Evolutionary conservation across 768 basidiomycete species (phyloP).

Genomic region (Tulasnella sp.): DNA sequence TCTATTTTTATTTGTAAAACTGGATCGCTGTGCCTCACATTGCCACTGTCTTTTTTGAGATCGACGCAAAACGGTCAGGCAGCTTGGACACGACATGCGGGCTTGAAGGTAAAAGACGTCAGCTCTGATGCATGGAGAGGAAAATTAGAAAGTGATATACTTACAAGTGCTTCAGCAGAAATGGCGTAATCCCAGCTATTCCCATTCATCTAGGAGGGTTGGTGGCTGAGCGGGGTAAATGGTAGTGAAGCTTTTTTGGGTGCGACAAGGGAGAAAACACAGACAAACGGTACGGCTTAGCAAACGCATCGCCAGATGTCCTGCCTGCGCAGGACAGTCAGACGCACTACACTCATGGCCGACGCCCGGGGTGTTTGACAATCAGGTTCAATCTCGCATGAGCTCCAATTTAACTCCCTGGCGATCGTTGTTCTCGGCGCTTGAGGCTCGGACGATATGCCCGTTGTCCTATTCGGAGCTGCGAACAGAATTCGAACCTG

Average conservation of each 20-base stretch:
- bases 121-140: background rate
- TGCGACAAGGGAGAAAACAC: background rate
- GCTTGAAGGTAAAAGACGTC: constrained; percentile 16
- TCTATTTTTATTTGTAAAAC: constrained; percentile 22
- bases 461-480: background rate
- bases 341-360: too few relatives aligned
- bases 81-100: constrained; percentile 40
- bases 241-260: constrained; percentile 1
- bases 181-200: constrained; percentile 65
- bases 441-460: background rate
- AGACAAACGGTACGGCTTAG: background rate
- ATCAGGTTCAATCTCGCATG: background rate
- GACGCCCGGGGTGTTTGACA: background rate
- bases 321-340: too few relatives aligned
- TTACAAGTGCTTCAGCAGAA: constrained; percentile 64
- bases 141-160: constrained; percentile 28
- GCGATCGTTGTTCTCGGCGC: background rate
- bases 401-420: background rate
- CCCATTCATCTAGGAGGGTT: constrained; percentile 49
- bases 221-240: background rate
- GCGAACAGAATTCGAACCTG: background rate
- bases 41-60: constrained; percentile 66
- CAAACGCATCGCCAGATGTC: background rate
- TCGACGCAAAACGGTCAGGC: constrained; percentile 57
- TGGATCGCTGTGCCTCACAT: constrained; percentile 50